Percentiles rank a stretch among this genome's conserved stretches.
phyloP scores from a whole-genome alignment of 352 stramenopile species.

The Detonula confervacea region DNA sequence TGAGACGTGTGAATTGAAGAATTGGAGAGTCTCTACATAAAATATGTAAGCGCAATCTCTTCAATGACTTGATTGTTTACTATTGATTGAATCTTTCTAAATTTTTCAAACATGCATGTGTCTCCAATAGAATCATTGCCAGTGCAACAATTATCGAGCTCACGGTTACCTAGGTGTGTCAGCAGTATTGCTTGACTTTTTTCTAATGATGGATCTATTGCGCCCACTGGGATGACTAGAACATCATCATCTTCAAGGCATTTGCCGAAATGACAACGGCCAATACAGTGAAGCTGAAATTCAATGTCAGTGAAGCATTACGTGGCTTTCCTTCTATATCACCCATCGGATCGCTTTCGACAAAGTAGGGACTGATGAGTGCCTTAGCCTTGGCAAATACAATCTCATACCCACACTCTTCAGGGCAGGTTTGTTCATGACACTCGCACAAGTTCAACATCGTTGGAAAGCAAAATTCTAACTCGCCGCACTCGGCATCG shows the following conservation, averaged over 20 bases:
- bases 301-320: slow-evolving; percentile 10
- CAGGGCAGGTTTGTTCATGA: slow-evolving; percentile 6
- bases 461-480: slow-evolving; percentile 45
- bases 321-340: slow-evolving; percentile 18
- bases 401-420: slow-evolving; percentile 11
- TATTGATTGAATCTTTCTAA: not conserved
- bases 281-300: not conserved
- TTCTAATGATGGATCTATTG: not conserved
- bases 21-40: slow-evolving; percentile 16
- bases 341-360: slow-evolving; percentile 4
- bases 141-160: not conserved
- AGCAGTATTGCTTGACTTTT: not conserved
- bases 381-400: slow-evolving; percentile 35
- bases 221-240: not conserved
- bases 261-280: not conserved
- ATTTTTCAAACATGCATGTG: slow-evolving; percentile 1
- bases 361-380: slow-evolving; percentile 40
- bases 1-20: slow-evolving; percentile 9
- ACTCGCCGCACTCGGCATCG: slow-evolving; percentile 36
- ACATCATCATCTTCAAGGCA: no score
- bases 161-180: no score
- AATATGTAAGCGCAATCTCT: no score
- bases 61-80: not conserved
- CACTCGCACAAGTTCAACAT: slow-evolving; percentile 57
- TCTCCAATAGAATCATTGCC: not conserved